phyloP scores from a whole-genome alignment of 139 green algal genomes.

The Closterium sp. region DNA sequence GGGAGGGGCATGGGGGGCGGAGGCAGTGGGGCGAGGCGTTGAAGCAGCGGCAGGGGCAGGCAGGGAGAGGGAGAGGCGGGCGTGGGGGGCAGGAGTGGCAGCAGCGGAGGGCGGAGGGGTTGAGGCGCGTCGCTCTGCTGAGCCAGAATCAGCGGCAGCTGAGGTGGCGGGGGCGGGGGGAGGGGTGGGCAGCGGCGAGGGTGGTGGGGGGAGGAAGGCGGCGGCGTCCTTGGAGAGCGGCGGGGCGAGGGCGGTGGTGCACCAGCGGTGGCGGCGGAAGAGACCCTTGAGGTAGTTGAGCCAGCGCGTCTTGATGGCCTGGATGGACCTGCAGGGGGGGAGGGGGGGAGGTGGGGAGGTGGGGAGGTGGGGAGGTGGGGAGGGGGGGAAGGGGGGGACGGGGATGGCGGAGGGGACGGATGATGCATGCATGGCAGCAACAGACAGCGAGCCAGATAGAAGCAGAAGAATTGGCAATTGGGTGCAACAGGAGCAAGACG shows the following conservation, averaged over 20 bases:
- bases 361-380: too few species aligned
- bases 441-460: too few species aligned
- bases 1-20: too few species aligned
- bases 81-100: background rate
- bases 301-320: background rate
- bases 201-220: background rate
- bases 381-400: background rate
- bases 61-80: background rate
- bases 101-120: background rate
- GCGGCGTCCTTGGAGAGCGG: background rate
- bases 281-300: background rate
- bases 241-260: background rate
- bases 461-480: too few species aligned
- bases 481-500: too few species aligned
- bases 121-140: background rate
- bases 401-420: too few species aligned
- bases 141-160: background rate
- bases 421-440: too few species aligned
- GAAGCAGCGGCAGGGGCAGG: too few species aligned
- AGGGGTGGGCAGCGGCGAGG: background rate
- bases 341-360: too few species aligned
- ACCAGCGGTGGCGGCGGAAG: background rate
- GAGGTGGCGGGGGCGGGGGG: background rate
- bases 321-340: background rate
- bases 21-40: background rate